phyloP scores from a whole-genome alignment of 352 stramenopile genomes.

The Aphanomyces astaci region DNA sequence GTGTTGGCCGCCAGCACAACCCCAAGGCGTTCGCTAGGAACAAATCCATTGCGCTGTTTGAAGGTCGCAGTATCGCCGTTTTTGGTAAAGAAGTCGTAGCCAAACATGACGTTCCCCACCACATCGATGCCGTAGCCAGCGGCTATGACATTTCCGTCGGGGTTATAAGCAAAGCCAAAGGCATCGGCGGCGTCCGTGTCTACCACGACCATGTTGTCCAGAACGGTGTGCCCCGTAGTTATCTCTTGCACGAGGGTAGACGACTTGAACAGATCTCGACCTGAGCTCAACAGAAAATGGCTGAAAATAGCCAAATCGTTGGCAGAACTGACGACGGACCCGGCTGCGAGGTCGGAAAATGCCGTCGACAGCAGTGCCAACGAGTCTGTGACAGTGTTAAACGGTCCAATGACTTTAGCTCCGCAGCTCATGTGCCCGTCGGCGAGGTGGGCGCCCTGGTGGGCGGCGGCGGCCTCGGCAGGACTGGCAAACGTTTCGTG shows the following conservation, averaged over 20 bases:
- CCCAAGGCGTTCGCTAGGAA: constrained; percentile 37
- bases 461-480: constrained; percentile 27
- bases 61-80: constrained; percentile 47
- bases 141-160: constrained; percentile 41
- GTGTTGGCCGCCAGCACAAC: constrained; percentile 57
- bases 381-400: constrained; percentile 26
- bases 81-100: constrained; percentile 60
- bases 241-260: constrained; percentile 42
- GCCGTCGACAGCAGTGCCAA: background rate
- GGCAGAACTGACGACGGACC: constrained; percentile 45
- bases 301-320: constrained; percentile 49
- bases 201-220: background rate
- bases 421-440: constrained; percentile 44
- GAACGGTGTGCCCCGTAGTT: constrained; percentile 39
- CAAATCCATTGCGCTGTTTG: constrained; percentile 51
- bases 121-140: constrained; percentile 63
- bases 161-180: constrained; percentile 41
- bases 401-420: constrained; percentile 37
- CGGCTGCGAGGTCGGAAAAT: constrained; percentile 28
- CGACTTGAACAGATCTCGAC: constrained; percentile 31
- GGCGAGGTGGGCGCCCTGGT: constrained; percentile 30
- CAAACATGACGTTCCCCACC: constrained; percentile 44
- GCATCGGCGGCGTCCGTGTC: background rate
- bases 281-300: constrained; percentile 52
- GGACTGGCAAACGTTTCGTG: constrained; percentile 44